Evolutionary conservation across 2,329 filamentous ascomycete genomes (phyloP).

Genomic region (Aureobasidium sp.): DNA sequence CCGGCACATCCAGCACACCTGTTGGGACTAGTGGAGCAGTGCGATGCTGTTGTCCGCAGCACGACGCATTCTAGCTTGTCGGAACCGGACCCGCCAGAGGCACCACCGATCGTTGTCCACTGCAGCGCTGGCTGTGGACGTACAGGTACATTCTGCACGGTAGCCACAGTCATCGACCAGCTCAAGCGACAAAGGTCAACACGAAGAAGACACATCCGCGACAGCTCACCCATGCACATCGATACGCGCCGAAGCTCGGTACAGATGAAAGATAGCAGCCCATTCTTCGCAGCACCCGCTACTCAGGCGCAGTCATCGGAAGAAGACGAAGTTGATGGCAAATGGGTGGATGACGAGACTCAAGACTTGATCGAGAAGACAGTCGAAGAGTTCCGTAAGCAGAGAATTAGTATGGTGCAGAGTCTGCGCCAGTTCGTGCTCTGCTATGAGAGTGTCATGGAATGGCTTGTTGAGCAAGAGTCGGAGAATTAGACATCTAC

Average conservation of each 20-base stretch:
- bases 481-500: not conserved
- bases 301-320: not conserved
- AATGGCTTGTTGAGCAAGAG: conserved; percentile 61
- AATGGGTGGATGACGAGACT: conserved; percentile 63
- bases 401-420: conserved; percentile 94
- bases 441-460: conserved; percentile 89
- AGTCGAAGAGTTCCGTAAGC: conserved; percentile 81
- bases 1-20: conserved; percentile 84
- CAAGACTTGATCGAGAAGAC: conserved; percentile 78
- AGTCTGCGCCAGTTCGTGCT: conserved; percentile 88
- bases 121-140: conserved; percentile 94
- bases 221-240: conserved; percentile 40
- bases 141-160: conserved; percentile 93
- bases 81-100: conserved; percentile 42
- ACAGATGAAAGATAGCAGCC: conserved; percentile 12
- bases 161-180: conserved; percentile 94
- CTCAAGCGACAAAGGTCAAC: conserved; percentile 67
- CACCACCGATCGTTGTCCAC: conserved; percentile 79
- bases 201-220: conserved; percentile 28
- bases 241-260: conserved; percentile 19
- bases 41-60: conserved; percentile 61
- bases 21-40: conserved; percentile 81
- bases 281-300: conserved; percentile 13
- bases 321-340: conserved; percentile 28
- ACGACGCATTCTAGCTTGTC: conserved; percentile 33